Evolutionary conservation across 108 stramenopile species (phyloP).

Genomic region (Nannochloropsis oceanica): DNA sequence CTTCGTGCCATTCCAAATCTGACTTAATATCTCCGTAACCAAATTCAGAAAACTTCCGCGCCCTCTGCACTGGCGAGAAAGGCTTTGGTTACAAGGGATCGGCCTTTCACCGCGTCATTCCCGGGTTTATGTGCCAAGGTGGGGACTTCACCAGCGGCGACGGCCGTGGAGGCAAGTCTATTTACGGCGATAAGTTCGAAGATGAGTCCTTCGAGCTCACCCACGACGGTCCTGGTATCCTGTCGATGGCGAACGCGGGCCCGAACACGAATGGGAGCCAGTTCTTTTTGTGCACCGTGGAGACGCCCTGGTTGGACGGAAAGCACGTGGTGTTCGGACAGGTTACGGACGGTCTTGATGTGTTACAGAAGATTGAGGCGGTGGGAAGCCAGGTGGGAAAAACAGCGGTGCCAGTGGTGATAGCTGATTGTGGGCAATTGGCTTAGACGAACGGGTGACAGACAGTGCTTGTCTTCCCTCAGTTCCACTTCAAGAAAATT

Average conservation of each 20-base stretch:
- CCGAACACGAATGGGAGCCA: conserved; percentile 81
- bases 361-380: conserved; percentile 52
- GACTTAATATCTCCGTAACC: background rate
- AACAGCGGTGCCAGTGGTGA: conserved; percentile 19
- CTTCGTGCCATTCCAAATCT: background rate
- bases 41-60: conserved; percentile 28
- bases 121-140: conserved; percentile 75
- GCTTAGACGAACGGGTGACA: background rate
- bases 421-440: conserved; percentile 39
- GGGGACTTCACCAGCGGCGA: conserved; percentile 75
- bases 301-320: conserved; percentile 79
- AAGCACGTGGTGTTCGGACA: conserved; percentile 94
- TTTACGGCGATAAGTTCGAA: conserved; percentile 68
- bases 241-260: conserved; percentile 87
- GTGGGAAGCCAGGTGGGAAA: conserved; percentile 30
- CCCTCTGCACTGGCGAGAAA: conserved; percentile 33
- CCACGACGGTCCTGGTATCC: conserved; percentile 61
- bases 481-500: too few species aligned
- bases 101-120: conserved; percentile 88
- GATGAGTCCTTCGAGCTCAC: conserved; percentile 85
- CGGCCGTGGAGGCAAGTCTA: conserved; percentile 77
- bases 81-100: conserved; percentile 62
- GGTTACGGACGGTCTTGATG: conserved; percentile 57
- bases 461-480: too few species aligned
- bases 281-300: conserved; percentile 88